Evolutionary conservation across 164 flowering plant genomes (phyloP), one percentile per base, ranked within the genome.

Genomic region (Aristolochia californica): DNA sequence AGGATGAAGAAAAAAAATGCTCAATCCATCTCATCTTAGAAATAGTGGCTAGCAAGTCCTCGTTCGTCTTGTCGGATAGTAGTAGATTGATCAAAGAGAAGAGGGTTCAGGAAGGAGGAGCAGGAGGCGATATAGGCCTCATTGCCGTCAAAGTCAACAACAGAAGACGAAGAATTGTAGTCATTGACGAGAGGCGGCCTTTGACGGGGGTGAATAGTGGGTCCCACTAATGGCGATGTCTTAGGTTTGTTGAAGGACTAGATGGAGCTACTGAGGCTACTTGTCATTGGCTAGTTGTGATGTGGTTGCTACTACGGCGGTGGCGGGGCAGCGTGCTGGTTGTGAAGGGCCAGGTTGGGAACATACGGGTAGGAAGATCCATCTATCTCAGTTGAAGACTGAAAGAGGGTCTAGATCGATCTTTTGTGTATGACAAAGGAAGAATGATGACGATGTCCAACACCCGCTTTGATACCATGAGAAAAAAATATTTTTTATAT

Each of bases 161-260:
- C 93, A 34, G 93, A 81, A 1, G 91, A 82, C 15, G 93, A 85
- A 1, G 97, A 88, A 25, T 86, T 94, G 49, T 91, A 88, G 61
- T 84, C 94, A n/a, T 81, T 87, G 15, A 68, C 60, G 60, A 83
- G 81, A 54, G 84, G 83, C 16, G 73, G 48, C 45, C 73, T 64
- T 0, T 71, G 78, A 9, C 63, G 58, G 15, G 62, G 60, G 21
- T 23, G 58, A 45, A 10, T 43, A 21, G 23, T 16, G 45, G 56
- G 22, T 8, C 57, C 16, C 14, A 56, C 18, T 13, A 43, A 17
- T 30, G 62, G 44, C 14, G 70, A 65, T 11, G 67, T 57, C 56
- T 76, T 65, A 0, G 85, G 84, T 2, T 85, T 87, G 60, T 87
- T 88, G 68, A 78, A 88, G n/a, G 88, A 82, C 65, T 88, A 91